phyloP scores from a whole-genome alignment of 345 rosid genomes.

The Brassica rapa region DNA sequence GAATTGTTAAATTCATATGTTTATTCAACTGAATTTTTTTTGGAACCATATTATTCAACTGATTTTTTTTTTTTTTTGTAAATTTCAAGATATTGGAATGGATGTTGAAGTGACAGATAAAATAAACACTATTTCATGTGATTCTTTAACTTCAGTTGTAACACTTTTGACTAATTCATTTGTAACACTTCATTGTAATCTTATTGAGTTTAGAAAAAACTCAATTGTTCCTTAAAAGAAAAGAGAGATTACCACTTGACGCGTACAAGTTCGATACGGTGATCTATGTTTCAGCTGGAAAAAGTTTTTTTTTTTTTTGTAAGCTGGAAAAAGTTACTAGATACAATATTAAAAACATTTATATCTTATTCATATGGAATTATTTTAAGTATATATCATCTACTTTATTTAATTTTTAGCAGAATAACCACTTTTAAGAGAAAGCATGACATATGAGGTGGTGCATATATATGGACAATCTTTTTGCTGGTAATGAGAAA shows the following conservation, averaged over 20 bases:
- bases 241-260: background rate
- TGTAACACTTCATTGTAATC: background rate
- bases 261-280: background rate
- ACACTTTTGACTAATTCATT: background rate
- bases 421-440: slow-evolving; percentile 16
- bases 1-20: background rate
- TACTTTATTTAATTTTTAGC: slow-evolving; percentile 9
- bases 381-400: background rate
- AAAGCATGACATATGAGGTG: slow-evolving; percentile 28
- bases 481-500: slow-evolving; percentile 29
- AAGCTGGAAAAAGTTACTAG: slow-evolving; percentile 2
- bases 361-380: background rate
- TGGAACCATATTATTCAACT: background rate
- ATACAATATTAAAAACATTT: background rate
- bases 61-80: too few species aligned
- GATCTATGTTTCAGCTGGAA: slow-evolving; percentile 18
- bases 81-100: background rate
- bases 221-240: background rate
- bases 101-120: background rate
- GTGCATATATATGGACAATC: slow-evolving; percentile 31
- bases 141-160: background rate
- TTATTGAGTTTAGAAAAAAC: background rate
- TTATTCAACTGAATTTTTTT: background rate
- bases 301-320: too few species aligned
- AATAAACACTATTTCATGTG: background rate